A percentile compares a stretch with the other conserved stretches of the same genome.
phyloP scores from a whole-genome alignment of 192 early-diverging fungal species.

The Backusella tarrabulga region DNA sequence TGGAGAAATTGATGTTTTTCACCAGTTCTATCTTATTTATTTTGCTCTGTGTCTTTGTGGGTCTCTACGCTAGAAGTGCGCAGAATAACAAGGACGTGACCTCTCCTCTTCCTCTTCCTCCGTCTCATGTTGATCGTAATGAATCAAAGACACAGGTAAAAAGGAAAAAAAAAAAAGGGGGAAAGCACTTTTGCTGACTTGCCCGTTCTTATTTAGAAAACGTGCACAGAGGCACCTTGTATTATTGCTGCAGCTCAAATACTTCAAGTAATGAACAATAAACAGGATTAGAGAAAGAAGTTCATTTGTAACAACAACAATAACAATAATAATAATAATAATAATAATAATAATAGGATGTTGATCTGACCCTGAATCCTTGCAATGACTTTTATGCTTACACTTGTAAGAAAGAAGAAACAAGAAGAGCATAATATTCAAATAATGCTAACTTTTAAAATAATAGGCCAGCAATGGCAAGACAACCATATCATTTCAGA shows the following conservation, averaged over 20 bases:
- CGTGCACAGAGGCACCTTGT: conserved; percentile 55
- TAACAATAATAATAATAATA: background rate
- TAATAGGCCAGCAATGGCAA: conserved; percentile 53
- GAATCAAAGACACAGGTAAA: conserved; percentile 12
- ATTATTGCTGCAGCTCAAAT: conserved; percentile 59
- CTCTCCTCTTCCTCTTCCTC: conserved; percentile 4
- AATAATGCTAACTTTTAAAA: background rate
- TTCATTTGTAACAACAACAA: background rate
- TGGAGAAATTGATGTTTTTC: conserved; percentile 38
- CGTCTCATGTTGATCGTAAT: conserved; percentile 2
- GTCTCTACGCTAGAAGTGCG: conserved; percentile 29
- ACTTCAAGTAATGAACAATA: conserved; percentile 30
- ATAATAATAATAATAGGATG: conserved; percentile 22
- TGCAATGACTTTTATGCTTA: conserved; percentile 68
- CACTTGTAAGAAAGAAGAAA: conserved; percentile 41
- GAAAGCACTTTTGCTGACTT: background rate
- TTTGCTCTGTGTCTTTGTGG: conserved; percentile 30
- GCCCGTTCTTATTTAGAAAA: background rate
- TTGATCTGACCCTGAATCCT: conserved; percentile 55
- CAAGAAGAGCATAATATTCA: background rate
- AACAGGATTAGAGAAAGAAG: background rate
- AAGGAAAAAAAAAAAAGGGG: no score
- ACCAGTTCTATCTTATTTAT: conserved; percentile 22
- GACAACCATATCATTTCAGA: conserved; percentile 58
- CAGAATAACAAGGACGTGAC: conserved; percentile 9